Evolutionary conservation across 2,329 filamentous ascomycete species (phyloP).

Genomic region (Chaetomiaceae sp.): DNA sequence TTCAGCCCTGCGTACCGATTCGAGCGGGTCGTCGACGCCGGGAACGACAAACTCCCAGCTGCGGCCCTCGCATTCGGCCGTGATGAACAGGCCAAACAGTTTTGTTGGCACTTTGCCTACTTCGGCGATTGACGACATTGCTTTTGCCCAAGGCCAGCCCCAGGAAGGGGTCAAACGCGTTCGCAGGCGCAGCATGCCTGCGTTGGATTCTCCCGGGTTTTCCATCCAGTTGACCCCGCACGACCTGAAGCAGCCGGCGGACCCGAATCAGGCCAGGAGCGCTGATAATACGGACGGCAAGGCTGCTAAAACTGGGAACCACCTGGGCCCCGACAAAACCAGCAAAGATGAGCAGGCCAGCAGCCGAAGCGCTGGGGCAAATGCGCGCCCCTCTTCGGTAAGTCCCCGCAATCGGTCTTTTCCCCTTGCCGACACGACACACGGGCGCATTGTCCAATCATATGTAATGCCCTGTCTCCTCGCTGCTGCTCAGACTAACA

Average conservation of each 20-base stretch:
- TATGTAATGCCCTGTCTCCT: constrained; percentile 22
- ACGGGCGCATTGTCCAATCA: constrained; percentile 42
- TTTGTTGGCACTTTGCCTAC: constrained; percentile 47
- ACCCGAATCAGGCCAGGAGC: constrained; percentile 32
- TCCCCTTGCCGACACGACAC: constrained; percentile 7
- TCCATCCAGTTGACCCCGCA: constrained; percentile 37
- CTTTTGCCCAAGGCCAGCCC: constrained; percentile 52
- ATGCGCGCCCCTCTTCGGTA: constrained; percentile 50
- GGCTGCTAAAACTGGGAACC: constrained; percentile 32
- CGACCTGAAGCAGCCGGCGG: constrained; percentile 35
- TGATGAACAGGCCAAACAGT: constrained; percentile 49
- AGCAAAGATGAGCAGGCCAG: constrained; percentile 47
- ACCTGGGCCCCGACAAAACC: constrained; percentile 33
- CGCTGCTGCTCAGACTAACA: constrained; percentile 43
- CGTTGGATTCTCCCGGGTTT: constrained; percentile 47
- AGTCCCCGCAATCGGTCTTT: constrained; percentile 36
- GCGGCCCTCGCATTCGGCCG: constrained; percentile 33
- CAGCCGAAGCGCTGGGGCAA: constrained; percentile 46
- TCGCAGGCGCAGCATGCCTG: constrained; percentile 77
- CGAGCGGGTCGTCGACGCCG: constrained; percentile 26
- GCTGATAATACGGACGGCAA: constrained; percentile 41
- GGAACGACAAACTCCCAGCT: constrained; percentile 32
- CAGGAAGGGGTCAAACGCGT: constrained; percentile 70
- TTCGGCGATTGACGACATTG: constrained; percentile 62
- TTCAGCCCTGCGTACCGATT: constrained; percentile 52